Evolutionary conservation across 768 basidiomycete genomes (phyloP), one percentile per base, ranked within the genome.

Genomic region (Lyophyllum semitale): DNA sequence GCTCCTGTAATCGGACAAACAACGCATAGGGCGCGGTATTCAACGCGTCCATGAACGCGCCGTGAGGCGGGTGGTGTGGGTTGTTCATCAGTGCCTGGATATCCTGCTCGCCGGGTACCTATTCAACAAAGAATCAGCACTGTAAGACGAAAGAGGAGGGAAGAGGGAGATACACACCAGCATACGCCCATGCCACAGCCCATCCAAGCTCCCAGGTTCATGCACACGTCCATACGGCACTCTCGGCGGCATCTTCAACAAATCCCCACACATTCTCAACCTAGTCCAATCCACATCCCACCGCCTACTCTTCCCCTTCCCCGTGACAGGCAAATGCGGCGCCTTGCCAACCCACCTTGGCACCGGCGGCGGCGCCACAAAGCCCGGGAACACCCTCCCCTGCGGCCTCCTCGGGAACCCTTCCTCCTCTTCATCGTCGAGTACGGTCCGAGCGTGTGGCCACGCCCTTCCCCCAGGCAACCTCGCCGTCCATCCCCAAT

Each of bases 1-100:
- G 82, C 64, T 90, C 88, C 40, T 71, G 68, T 23, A 89, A 68
- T 11, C 83, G 77, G 71, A 89, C 75, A 63, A 79, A 87, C n/a
- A 60, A 13, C 6, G 46, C 42, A 12, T 22, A 11, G 2, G 26
- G 6, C 15, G 12, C 22, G 0, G 45, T 20, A 8, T 11, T 20
- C 13, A 51, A 22, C 25, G 29, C 22, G 1, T 55, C 59, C 12
- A 53, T 69, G 55, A 77, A 73, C 4, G 59, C 23, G 2, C 63
- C 50, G 4, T 72, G 66, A 4, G 57, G 65, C 50, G 55, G 54
- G 5, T 26, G 68, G 51, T 27, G 59, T 1, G 47, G 37, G 37
- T 6, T 51, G 25, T 25, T 11, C 2, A 25, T 26, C 3, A 51
- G 49, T 13, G 2, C 4, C 23, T 48, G 47, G 44, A 18, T 27